Percentiles rank a stretch among this genome's conserved stretches.
These are phyloP conservation scores for Plasmodium berghei DNA, from an alignment of 169 alveolate species.

Conservation along the genomic window DNA sequence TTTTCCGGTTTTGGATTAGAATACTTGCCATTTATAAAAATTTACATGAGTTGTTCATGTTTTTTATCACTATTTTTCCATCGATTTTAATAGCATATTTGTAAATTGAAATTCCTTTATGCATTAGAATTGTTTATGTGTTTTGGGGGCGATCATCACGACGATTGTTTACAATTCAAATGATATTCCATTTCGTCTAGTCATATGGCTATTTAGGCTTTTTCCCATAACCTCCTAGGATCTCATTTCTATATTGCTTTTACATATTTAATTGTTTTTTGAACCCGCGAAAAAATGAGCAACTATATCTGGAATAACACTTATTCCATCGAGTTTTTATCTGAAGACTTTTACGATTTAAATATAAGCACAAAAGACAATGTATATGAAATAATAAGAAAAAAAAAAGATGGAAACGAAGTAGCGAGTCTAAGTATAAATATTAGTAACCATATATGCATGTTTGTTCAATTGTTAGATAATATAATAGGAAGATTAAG, in stretches of 20 bases:
- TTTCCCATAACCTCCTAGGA: too few species aligned
- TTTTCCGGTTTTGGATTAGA: too few species aligned
- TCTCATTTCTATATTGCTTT: too few species aligned
- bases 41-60: too few species aligned
- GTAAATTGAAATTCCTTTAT: not conserved
- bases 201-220: too few species aligned
- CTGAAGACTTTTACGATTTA: constrained; percentile 69
- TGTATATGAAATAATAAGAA: constrained; percentile 54
- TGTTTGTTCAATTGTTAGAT: constrained; percentile 70
- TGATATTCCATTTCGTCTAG: too few species aligned
- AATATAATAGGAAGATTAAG: constrained; percentile 42
- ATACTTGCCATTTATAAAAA: too few species aligned
- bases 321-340: constrained; percentile 58
- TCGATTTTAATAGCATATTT: too few species aligned
- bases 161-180: too few species aligned
- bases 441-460: constrained; percentile 67
- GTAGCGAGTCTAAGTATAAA: constrained; percentile 56
- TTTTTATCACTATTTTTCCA: too few species aligned
- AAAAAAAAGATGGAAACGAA: constrained; percentile 60
- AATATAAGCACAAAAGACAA: constrained; percentile 72
- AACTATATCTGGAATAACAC: constrained; percentile 70
- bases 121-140: not conserved
- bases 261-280: too few species aligned
- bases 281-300: constrained; percentile 18
- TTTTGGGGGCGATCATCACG: too few species aligned